Percentiles rank a stretch among this genome's conserved stretches.
These are phyloP conservation scores for Xylariales sp. DNA, from an alignment of 2,329 filamentous ascomycete species.

Conservation along the genomic window DNA sequence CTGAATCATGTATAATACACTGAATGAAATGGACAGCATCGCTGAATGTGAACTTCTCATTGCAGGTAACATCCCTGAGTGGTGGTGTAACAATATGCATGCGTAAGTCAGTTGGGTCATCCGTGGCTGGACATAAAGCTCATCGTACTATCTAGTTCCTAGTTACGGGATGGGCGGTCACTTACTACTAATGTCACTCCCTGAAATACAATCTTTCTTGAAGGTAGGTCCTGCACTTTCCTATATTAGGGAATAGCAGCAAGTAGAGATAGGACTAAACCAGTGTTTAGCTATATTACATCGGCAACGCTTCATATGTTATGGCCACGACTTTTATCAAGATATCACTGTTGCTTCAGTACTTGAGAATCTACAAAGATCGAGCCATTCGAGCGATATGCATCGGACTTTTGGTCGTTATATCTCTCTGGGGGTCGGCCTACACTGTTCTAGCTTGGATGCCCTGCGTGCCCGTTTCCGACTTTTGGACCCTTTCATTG, in stretches of 20 bases:
- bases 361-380: conserved; percentile 16
- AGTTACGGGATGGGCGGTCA: conserved; percentile 13
- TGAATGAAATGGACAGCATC: too few relatives aligned
- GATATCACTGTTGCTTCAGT: conserved; percentile 21
- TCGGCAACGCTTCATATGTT: conserved; percentile 16
- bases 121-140: too few relatives aligned
- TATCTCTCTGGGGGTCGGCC: not conserved
- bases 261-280: too few relatives aligned
- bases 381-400: not conserved
- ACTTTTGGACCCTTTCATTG: conserved; percentile 3
- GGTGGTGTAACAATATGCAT: too few relatives aligned
- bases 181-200: conserved; percentile 8
- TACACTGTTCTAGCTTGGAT: conserved; percentile 1
- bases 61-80: too few relatives aligned
- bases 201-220: conserved; percentile 10
- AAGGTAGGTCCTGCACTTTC: conserved; percentile 13
- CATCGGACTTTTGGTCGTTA: not conserved
- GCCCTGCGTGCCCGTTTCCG: not conserved
- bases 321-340: conserved; percentile 20
- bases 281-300: conserved; percentile 20
- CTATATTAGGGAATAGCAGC: too few relatives aligned
- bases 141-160: too few relatives aligned
- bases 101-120: too few relatives aligned
- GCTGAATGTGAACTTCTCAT: too few relatives aligned
- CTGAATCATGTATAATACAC: too few relatives aligned